phyloP scores from a whole-genome alignment of 202 grass and related monocot genomes.

The Saccharum hybrid region DNA sequence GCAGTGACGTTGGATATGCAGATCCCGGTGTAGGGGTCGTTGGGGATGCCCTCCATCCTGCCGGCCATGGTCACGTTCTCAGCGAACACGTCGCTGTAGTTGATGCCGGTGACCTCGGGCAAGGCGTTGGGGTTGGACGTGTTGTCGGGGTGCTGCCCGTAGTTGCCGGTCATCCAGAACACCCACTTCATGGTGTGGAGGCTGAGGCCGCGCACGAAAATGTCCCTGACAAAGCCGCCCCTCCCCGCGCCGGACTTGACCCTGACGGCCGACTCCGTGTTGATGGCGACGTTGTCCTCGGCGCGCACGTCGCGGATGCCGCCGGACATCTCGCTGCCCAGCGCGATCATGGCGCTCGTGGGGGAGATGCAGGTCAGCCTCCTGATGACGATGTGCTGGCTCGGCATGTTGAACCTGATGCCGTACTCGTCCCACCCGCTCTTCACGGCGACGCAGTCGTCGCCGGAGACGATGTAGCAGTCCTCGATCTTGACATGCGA shows the following conservation, averaged over 20 bases:
- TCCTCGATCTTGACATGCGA: conserved; percentile 89
- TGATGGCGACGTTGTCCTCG: conserved; percentile 71
- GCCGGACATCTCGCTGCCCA: conserved; percentile 97
- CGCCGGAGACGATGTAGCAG: conserved; percentile 90
- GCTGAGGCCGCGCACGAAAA: conserved; percentile 72
- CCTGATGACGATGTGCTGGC: conserved; percentile 72
- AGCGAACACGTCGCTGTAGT: conserved; percentile 79
- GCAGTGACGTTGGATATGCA: conserved; percentile 90
- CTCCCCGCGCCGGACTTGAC: conserved; percentile 87
- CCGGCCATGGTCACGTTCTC: conserved; percentile 92
- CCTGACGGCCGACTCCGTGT: conserved; percentile 88
- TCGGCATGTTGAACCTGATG: conserved; percentile 76
- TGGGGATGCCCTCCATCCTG: conserved; percentile 76
- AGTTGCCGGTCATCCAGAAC: conserved; percentile 98
- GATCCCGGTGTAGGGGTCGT: conserved; percentile 85
- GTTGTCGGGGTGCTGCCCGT: conserved; percentile 92
- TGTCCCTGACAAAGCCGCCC: conserved; percentile 85
- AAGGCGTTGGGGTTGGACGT: conserved; percentile 64
- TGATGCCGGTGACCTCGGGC: conserved; percentile 68
- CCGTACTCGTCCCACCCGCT: conserved; percentile 98
- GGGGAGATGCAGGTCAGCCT: conserved; percentile 92
- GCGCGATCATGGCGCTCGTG: conserved; percentile 83
- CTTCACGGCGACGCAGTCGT: conserved; percentile 88
- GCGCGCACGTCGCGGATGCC: conserved; percentile 74
- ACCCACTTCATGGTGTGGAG: conserved; percentile 97